These are phyloP conservation scores for Alternaria hordeiaustralica DNA, from an alignment of 2,329 filamentous ascomycete genomes.

Conservation along the genomic window DNA sequence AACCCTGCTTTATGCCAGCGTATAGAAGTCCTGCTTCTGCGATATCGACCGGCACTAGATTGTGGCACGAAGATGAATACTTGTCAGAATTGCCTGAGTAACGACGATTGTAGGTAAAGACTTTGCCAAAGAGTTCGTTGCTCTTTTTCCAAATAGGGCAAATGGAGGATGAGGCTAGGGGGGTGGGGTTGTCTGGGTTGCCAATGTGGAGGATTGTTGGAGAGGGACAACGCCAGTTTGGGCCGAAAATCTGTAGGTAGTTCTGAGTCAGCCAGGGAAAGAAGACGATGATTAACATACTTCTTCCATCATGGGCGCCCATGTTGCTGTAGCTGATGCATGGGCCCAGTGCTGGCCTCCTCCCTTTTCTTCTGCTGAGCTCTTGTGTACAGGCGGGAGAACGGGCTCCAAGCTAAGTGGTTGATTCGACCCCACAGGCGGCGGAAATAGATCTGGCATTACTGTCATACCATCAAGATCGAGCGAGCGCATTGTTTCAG, in stretches of 20 bases:
- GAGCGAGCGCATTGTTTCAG: conserved; percentile 14
- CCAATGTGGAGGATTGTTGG: conserved; percentile 41
- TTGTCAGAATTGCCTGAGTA: not conserved
- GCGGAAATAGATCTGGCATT: conserved; percentile 15
- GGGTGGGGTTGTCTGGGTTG: conserved; percentile 13
- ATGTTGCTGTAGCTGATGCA: conserved; percentile 31
- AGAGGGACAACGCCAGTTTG: conserved; percentile 36
- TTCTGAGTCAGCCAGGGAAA: not conserved
- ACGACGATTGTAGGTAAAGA: conserved; percentile 24
- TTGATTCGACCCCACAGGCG: conserved; percentile 5
- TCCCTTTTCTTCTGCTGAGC: conserved; percentile 13
- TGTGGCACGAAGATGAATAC: not conserved
- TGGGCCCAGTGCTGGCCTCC: conserved; percentile 20
- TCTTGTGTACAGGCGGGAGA: conserved; percentile 23
- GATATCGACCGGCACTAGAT: not conserved
- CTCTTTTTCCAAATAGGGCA: conserved; percentile 39
- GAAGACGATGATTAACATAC: conserved; percentile 3
- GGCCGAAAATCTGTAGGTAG: conserved; percentile 35
- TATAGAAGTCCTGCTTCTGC: conserved; percentile 39
- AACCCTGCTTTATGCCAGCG: conserved; percentile 39
- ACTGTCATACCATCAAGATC: conserved; percentile 46
- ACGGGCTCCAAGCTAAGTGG: conserved; percentile 15
- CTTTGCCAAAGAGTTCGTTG: conserved; percentile 41
- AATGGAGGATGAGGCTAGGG: conserved; percentile 10
- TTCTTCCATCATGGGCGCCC: conserved; percentile 40